Evolutionary conservation across 805 yeast genomes (phyloP).

Genomic region (Deakozyma indianensis): DNA sequence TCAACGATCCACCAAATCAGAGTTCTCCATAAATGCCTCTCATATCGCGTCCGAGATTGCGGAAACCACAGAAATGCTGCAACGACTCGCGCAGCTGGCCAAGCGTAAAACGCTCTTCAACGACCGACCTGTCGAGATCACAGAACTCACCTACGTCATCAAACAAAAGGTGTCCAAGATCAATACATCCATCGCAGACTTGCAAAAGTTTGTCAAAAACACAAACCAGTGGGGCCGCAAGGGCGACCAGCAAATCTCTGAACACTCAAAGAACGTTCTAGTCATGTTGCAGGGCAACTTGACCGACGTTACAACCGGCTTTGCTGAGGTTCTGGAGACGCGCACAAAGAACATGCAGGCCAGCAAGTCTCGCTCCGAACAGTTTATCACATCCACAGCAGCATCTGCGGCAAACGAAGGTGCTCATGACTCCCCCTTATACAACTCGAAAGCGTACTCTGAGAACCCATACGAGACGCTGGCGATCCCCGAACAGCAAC

Average conservation of each 20-base stretch:
- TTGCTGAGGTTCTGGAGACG: constrained; percentile 75
- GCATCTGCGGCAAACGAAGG: constrained; percentile 12
- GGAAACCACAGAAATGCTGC: constrained; percentile 65
- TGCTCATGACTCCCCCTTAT: constrained; percentile 22
- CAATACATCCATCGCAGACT: constrained; percentile 50
- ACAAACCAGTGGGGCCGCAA: constrained; percentile 13
- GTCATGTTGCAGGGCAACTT: constrained; percentile 77
- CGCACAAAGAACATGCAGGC: constrained; percentile 76
- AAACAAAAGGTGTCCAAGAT: constrained; percentile 75
- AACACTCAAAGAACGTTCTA: constrained; percentile 75
- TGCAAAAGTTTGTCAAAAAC: constrained; percentile 36
- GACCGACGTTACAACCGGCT: constrained; percentile 84
- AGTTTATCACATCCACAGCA: constrained; percentile 43
- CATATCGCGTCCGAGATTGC: constrained; percentile 80
- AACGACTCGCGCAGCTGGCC: constrained; percentile 72
- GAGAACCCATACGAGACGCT: constrained; percentile 24
- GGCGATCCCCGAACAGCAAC: constrained; percentile 75
- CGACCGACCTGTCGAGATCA: constrained; percentile 87
- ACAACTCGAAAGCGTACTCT: constrained; percentile 8
- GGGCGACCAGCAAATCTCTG: constrained; percentile 48
- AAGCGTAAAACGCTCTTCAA: constrained; percentile 83
- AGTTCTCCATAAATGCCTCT: constrained; percentile 60
- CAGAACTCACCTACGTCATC: constrained; percentile 73
- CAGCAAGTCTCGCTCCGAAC: constrained; percentile 70
- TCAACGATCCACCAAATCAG: constrained; percentile 27